phyloP scores from a whole-genome alignment of 768 basidiomycete species.

The Lanmaoa pseudosensibilis region DNA sequence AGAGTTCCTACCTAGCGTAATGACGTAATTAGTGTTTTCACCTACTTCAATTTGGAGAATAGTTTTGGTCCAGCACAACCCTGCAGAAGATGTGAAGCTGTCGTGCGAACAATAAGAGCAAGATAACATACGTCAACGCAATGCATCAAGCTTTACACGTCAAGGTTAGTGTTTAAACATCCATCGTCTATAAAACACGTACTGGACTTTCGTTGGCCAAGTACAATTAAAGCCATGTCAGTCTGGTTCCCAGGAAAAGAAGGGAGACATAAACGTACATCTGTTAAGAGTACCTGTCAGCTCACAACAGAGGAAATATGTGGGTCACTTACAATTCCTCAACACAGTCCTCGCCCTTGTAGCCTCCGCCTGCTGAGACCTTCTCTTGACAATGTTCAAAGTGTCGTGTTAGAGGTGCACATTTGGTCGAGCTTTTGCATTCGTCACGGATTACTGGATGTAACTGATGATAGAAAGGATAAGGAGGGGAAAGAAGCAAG shows the following conservation, averaged over 20 bases:
- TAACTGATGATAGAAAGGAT: conserved; percentile 39
- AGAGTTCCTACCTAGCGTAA: conserved; percentile 20
- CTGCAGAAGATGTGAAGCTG: conserved; percentile 26
- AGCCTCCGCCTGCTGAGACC: conserved; percentile 77
- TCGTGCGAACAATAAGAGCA: background rate
- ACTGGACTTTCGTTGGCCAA: conserved; percentile 59
- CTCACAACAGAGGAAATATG: background rate
- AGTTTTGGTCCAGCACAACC: conserved; percentile 73
- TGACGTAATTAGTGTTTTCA: background rate
- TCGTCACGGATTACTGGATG: conserved; percentile 75
- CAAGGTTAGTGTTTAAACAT: conserved; percentile 4
- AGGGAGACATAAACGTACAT: conserved; percentile 22
- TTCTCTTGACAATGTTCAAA: conserved; percentile 92
- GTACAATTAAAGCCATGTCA: conserved; percentile 6
- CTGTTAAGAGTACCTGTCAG: conserved; percentile 10
- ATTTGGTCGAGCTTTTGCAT: conserved; percentile 65
- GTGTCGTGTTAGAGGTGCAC: conserved; percentile 70
- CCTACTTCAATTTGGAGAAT: conserved; percentile 65
- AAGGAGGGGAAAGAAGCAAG: background rate
- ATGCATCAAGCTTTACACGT: conserved; percentile 75
- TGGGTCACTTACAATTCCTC: conserved; percentile 74
- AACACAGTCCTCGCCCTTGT: conserved; percentile 89
- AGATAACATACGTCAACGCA: conserved; percentile 72
- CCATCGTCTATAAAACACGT: conserved; percentile 31
- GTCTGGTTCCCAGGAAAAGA: background rate